Evolutionary conservation across 805 yeast species (phyloP), one percentile per base, ranked within the genome.

Genomic region (Komagataella phaffii): DNA sequence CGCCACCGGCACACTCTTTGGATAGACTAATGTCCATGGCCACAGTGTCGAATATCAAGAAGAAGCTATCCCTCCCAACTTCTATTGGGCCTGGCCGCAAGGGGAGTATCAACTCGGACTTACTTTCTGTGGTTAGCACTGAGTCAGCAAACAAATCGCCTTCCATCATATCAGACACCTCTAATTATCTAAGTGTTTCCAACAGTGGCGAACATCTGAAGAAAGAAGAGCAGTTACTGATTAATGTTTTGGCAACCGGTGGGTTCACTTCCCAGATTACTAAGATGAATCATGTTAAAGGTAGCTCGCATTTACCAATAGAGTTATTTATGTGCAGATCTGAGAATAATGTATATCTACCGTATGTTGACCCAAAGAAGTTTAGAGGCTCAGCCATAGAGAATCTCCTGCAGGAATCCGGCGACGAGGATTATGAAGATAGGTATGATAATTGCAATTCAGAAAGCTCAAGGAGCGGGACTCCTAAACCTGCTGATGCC

Each of bases 341-440:
- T 8, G n/a, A 30, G 14, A 30, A 30, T 30, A 30, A 30, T 30
- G 40, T 30, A 14, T 30, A 30, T 30, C 14, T 30, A 14, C 40
- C 40, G 10, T 30, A 30, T 30, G 40, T 30, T 30, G 40, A 30
- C 14, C 40, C 40, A 10, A 30, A 30, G 40, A 30, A 14, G 10
- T 30, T 30, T 4, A 30, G 40, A 30, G 40, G 40, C 40, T 30
- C 40, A 14, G 40, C 40, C 14, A 30, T 30, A 30, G 40, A 30
- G 40, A 30, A 30, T 30, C 14, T 30, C 6, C 14, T 30, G 5
- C 40, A 45, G 43, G 50, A 49, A n/a, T 17, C 23, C 5, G 52
- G 45, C n/a, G 53, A 40, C 12, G 51, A 46, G 49, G 64, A 59
- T 6, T 57, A 55, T 43, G 60, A 59, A 10, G 62, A 58, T 14